Conservation (phyloP, 305 asterid species). For the Fraxinus baroniana region DNA sequence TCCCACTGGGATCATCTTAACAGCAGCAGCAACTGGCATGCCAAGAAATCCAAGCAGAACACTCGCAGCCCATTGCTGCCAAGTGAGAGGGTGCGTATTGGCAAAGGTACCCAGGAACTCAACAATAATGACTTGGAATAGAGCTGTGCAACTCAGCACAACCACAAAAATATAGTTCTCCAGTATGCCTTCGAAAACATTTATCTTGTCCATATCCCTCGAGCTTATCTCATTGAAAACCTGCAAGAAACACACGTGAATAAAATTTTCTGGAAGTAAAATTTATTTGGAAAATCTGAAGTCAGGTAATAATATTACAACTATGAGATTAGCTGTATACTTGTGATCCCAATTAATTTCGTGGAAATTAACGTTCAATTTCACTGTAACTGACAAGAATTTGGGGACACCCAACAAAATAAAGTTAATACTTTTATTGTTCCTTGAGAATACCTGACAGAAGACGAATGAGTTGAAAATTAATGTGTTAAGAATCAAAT, state of each 20-base stretch:
- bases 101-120: constrained; percentile 86
- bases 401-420: background rate
- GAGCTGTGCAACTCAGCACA: constrained; percentile 67
- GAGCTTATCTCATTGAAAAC: constrained; percentile 96
- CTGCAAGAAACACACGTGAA: constrained; percentile 38
- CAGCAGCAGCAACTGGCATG: constrained; percentile 90
- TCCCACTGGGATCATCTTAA: constrained; percentile 91
- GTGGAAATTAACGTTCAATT: background rate
- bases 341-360: background rate
- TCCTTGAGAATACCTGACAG: constrained; percentile 62
- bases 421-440: background rate
- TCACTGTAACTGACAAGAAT: background rate
- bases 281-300: background rate
- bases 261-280: background rate
- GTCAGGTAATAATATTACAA: background rate
- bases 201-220: constrained; percentile 90
- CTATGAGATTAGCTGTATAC: background rate
- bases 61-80: constrained; percentile 74
- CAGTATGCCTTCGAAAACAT: constrained; percentile 80
- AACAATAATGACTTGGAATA: constrained; percentile 81
- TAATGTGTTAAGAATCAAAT: constrained; percentile 74
- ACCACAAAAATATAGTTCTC: constrained; percentile 71
- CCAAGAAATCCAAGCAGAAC: constrained; percentile 75
- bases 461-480: constrained; percentile 94
- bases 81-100: constrained; percentile 73